Evolutionary conservation across 768 basidiomycete species (phyloP).

Genomic region (Tricholoma matsutake): DNA sequence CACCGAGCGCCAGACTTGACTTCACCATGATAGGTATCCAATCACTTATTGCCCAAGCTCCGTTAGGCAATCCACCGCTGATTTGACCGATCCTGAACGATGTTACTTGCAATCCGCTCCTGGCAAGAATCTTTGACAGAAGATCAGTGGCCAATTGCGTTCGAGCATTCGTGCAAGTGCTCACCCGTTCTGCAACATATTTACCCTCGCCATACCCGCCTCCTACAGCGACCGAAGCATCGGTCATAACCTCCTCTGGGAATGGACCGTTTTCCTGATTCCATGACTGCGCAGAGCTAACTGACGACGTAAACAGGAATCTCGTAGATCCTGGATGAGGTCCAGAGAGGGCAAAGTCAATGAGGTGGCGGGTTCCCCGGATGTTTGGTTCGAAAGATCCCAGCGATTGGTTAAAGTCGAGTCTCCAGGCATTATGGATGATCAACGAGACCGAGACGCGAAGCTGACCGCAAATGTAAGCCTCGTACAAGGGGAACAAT

Average conservation of each 20-base stretch:
- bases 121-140: slow-evolving; percentile 19
- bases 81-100: too few species aligned
- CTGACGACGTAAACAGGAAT: slow-evolving; percentile 40
- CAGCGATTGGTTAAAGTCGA: slow-evolving; percentile 46
- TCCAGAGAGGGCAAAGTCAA: slow-evolving; percentile 35
- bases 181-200: slow-evolving; percentile 16
- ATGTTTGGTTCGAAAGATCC: slow-evolving; percentile 51
- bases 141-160: slow-evolving; percentile 11
- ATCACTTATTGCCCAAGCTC: too few species aligned
- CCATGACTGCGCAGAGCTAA: slow-evolving; percentile 36
- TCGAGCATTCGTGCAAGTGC: slow-evolving; percentile 11
- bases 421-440: slow-evolving; percentile 44
- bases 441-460: slow-evolving; percentile 30
- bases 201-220: slow-evolving; percentile 41
- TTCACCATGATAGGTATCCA: too few species aligned
- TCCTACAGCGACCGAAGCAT: slow-evolving; percentile 33
- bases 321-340: slow-evolving; percentile 24
- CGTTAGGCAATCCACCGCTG: too few species aligned
- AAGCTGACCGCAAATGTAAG: slow-evolving; percentile 24
- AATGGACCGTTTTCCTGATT: slow-evolving; percentile 24
- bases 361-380: slow-evolving; percentile 42
- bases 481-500: slow-evolving; percentile 3
- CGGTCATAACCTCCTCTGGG: slow-evolving; percentile 32
- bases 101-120: too few species aligned
- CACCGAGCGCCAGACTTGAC: too few species aligned